Evolutionary conservation across 352 stramenopile species (phyloP).

Genomic region (Peronospora destructor): DNA sequence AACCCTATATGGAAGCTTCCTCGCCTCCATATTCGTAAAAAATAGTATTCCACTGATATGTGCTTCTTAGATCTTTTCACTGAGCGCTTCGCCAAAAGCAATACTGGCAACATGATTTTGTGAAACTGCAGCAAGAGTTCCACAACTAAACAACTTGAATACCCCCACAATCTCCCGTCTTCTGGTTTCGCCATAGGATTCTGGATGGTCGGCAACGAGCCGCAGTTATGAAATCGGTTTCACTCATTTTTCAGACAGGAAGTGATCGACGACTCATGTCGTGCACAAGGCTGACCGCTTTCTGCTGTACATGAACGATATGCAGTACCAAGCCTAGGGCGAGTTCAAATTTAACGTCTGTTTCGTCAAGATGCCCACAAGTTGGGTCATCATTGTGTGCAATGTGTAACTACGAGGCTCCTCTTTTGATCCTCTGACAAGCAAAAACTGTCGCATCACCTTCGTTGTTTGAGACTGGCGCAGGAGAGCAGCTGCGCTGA

Average conservation of each 20-base stretch:
- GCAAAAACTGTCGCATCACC: slow-evolving; percentile 49
- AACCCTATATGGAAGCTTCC: too few relatives aligned
- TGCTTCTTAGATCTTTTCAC: slow-evolving; percentile 69
- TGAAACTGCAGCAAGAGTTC: slow-evolving; percentile 87
- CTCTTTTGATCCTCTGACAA: slow-evolving; percentile 69
- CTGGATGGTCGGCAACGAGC: too few relatives aligned
- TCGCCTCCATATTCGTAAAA: too few relatives aligned
- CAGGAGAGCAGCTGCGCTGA: slow-evolving; percentile 60
- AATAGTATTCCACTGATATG: too few relatives aligned
- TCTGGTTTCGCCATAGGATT: too few relatives aligned
- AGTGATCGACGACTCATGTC: slow-evolving; percentile 87
- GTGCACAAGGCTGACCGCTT: slow-evolving; percentile 93
- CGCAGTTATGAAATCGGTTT: slow-evolving; percentile 81
- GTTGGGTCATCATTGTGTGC: slow-evolving; percentile 77
- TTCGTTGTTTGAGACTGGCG: slow-evolving; percentile 29
- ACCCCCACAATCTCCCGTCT: too few relatives aligned
- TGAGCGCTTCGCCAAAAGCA: slow-evolving; percentile 48
- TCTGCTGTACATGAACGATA: slow-evolving; percentile 69
- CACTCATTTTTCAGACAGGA: slow-evolving; percentile 86
- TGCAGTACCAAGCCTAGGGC: slow-evolving; percentile 86
- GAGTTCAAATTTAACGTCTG: slow-evolving; percentile 81
- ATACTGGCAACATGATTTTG: slow-evolving; percentile 51
- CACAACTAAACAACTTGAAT: slow-evolving; percentile 82
- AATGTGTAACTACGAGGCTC: slow-evolving; percentile 83
- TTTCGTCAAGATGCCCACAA: slow-evolving; percentile 79